These are phyloP conservation scores for Begonia fuchsioides DNA, from an alignment of 306 rosid genomes.

Conservation along the genomic window DNA sequence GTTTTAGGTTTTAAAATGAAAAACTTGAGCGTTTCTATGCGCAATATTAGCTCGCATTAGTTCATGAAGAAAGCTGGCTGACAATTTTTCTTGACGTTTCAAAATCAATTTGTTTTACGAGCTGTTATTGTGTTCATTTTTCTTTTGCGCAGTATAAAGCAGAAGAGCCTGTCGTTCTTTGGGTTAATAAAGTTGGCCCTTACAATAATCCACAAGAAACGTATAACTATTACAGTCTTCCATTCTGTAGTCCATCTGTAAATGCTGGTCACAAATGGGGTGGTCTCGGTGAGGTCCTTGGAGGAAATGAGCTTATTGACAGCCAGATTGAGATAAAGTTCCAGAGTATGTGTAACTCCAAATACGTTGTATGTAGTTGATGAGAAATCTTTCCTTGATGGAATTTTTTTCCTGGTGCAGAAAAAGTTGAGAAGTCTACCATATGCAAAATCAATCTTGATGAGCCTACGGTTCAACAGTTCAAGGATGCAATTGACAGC, in stretches of 20 bases:
- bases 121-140: neutral
- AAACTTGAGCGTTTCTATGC: neutral
- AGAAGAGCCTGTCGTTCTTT: conserved; percentile 58
- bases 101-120: neutral
- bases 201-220: conserved; percentile 99
- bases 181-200: conserved; percentile 99
- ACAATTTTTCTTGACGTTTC: neutral
- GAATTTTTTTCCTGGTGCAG: conserved; percentile 23
- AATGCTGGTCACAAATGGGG: conserved; percentile 90
- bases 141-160: conserved; percentile 51
- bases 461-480: conserved; percentile 56
- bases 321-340: conserved; percentile 72
- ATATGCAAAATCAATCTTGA: conserved; percentile 52
- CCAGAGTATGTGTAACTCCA: conserved; percentile 32
- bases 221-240: conserved; percentile 86
- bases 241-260: conserved; percentile 61
- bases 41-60: neutral
- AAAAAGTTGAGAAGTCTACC: conserved; percentile 53
- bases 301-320: conserved; percentile 94
- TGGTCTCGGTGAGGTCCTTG: conserved; percentile 97
- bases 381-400: conserved; percentile 5
- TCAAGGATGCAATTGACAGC: conserved; percentile 87
- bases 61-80: neutral
- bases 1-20: neutral
- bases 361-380: conserved; percentile 5